phyloP scores from a whole-genome alignment of 2,329 filamentous ascomycete species.

The Claviceps lovelessii region DNA sequence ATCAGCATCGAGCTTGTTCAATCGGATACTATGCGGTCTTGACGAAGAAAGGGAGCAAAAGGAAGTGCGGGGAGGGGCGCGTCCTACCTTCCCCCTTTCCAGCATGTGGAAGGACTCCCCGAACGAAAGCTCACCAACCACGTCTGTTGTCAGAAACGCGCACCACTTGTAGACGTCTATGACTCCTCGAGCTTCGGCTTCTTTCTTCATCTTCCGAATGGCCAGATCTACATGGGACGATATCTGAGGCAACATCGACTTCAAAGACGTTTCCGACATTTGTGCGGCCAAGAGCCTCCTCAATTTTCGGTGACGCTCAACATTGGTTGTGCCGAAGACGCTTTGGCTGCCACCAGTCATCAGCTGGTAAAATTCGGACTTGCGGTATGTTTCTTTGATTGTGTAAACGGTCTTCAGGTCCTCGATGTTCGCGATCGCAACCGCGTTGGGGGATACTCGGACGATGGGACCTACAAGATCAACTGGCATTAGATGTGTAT shows the following conservation, averaged over 20 bases:
- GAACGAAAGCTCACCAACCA: constrained; percentile 39
- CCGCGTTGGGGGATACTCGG: constrained; percentile 12
- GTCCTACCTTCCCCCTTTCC: constrained; percentile 31
- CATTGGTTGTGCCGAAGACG: constrained; percentile 27
- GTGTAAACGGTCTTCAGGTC: constrained; percentile 19
- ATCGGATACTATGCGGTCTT: background rate
- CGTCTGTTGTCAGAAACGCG: constrained; percentile 38
- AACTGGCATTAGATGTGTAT: background rate
- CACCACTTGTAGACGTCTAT: constrained; percentile 40
- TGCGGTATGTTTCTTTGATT: constrained; percentile 13
- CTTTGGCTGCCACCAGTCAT: constrained; percentile 8
- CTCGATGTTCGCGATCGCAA: constrained; percentile 11
- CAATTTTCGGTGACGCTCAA: constrained; percentile 23
- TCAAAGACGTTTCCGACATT: constrained; percentile 23
- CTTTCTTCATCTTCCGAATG: constrained; percentile 29
- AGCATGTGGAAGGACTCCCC: constrained; percentile 40
- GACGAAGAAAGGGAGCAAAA: background rate
- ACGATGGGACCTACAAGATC: constrained; percentile 12
- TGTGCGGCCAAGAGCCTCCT: constrained; percentile 28
- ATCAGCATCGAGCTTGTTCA: background rate
- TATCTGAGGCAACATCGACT: constrained; percentile 19
- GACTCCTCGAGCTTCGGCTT: constrained; percentile 21
- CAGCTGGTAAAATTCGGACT: constrained; percentile 11
- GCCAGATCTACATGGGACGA: constrained; percentile 22
- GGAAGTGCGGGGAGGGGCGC: background rate